phyloP scores from a whole-genome alignment of 129 eudicot genomes.

The Heracleum sosnowskyi region DNA sequence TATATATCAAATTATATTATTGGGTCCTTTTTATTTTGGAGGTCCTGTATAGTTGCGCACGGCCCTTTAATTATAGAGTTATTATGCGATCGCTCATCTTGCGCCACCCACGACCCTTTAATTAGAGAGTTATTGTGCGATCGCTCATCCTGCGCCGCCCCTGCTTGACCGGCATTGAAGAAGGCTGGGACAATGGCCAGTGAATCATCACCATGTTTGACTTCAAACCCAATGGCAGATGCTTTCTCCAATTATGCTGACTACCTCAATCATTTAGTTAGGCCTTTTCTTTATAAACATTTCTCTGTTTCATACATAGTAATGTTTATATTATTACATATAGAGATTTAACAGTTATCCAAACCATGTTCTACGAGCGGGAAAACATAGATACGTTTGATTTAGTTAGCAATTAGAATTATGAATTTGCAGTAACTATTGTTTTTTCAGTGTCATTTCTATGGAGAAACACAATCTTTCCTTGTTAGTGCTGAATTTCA shows the following conservation, averaged over 20 bases:
- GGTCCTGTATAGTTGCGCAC: no score
- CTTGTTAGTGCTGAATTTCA: not conserved
- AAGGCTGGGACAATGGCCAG: constrained; percentile 25
- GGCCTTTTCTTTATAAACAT: not conserved
- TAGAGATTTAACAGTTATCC: no score
- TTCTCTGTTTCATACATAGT: not conserved
- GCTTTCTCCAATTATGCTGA: constrained; percentile 62
- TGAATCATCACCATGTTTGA: not conserved
- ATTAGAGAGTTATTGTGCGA: no score
- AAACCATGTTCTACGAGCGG: no score
- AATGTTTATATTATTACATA: not conserved
- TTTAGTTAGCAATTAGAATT: not conserved
- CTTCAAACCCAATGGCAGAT: constrained; percentile 34
- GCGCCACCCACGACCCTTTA: no score
- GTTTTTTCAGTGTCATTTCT: not conserved
- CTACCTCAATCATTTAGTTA: constrained; percentile 66
- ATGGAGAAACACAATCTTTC: not conserved
- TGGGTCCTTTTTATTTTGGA: no score
- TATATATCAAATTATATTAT: no score
- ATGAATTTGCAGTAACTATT: not conserved
- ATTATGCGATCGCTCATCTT: no score
- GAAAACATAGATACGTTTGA: no score
- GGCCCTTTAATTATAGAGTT: no score
- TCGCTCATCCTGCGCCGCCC: no score
- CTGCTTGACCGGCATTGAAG: no score